Evolutionary conservation across 2,329 filamentous ascomycete genomes (phyloP), one percentile per base, ranked within the genome.

Genomic region (Cadophora gregata): DNA sequence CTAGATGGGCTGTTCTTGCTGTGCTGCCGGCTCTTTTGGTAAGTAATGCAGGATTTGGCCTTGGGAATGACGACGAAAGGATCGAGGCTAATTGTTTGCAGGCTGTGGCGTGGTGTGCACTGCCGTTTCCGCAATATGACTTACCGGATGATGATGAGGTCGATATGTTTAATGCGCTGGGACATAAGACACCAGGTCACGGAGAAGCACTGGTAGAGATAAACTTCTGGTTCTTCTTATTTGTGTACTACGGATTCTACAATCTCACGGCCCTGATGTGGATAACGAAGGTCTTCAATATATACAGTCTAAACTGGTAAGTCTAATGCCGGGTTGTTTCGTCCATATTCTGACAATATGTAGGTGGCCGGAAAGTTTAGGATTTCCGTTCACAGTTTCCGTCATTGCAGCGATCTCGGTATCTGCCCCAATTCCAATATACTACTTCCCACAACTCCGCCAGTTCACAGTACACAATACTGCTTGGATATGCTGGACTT

Each of bases 161-260:
- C 19, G 58, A 63, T 56, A 55, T 59, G 27, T 66, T 59, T 62
- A 60, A 42, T 64, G 69, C 42, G 45, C 24, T 64, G 25, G 77
- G 77, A 47, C 79, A 80, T 70, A 84, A 83, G 63, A 78, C 80
- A 0, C 87, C 88, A 0, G 88, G 88, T 29, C 87, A 90, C 80
- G 88, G 88, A 66, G 81, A 84, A 71, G 86, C 88, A 6, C 81
- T 85, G 50, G 88, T 90, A 4, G 84, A 86, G 69, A 84, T 90
- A 71, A 89, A 89, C 79, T 90, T 90, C 74, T 91, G 88, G 88
- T 90, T 90, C 81, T 91, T 91, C 74, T 80, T 91, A 45, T 84
- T 90, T 59, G 85, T 90, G 65, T 91, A 90, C 79, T 91, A 91
- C 76, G 87, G 87, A 65, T 85, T 90, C 71, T 91, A 91, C 78